Evolutionary conservation across 257 asterid species (phyloP), one percentile per base, ranked within the genome.

Genomic region (Echium plantagineum): DNA sequence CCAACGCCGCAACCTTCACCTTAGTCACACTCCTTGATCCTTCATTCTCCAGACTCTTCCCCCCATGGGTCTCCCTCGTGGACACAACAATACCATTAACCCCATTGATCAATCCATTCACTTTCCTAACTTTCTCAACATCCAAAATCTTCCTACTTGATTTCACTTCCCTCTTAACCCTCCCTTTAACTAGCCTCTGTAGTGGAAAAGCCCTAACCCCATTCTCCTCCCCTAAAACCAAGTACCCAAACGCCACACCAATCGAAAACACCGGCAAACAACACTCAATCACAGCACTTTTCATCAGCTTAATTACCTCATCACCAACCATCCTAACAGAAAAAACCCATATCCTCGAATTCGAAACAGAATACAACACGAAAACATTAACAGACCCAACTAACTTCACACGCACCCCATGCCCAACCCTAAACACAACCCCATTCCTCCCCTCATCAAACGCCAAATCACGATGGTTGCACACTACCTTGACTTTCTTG

Each of bases 261-360:
- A 82, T 74, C 0, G 85, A 73, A 61, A 82, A 84, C 17, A 89
- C 81, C 1, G 91, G 94, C 9, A 62, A 62, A 35, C 78, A 61
- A 69, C 95, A 86, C 69, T 86, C 89, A 62, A 89, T 80, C 71
- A 79, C 86, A 16, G 95, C 88, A 73, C 85, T 84, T 71, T 86
- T 89, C 74, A 89, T 79, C 69, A 89, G 73, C 76, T 86, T 89
- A 82, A 84, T 71, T 42, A 57, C 86, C 49, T 73, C 81, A 53
- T 62, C 79, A 59, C 62, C 77, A 46, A 75, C 56, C 72, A 84
- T 67, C 46, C 75, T 80, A 72, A 79, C 79, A 20, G 83, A 78
- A 56, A 86, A 84, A 31, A 89, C 81, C 95, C 95, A 89, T 72
- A 86, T 72, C 74, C 77, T 89, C 3, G 74, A 61, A 76, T 62